Base-by-base conservation (phyloP, 2,329 filamentous ascomycete genomes). In the Phialophora verrucosa region DNA sequence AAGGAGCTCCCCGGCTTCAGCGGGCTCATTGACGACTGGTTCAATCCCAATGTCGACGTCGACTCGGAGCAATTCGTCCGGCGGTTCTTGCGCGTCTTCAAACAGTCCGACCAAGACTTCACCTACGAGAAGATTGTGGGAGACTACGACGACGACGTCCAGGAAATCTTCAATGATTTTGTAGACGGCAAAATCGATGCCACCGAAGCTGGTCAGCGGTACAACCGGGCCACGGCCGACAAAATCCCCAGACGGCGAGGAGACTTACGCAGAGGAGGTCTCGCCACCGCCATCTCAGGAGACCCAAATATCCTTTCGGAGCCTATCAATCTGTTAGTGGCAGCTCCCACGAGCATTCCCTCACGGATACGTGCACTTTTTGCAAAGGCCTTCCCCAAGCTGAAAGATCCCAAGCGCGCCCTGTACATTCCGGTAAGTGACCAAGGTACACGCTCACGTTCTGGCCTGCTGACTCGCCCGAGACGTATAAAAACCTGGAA, bases 181-280 rank as follows among this genome's bases (percentile, higher is more conserved):
- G 65, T 68, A 31, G 68, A 70, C 50, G 65, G 65, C 38, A 67
- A 62, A 35, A 64, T 70, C 63, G 55, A 68, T n/a, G 68, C 68
- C n/a, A 25, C 64, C 10, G 65, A 67, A 51, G 68, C 68, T 8
- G 65, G 65, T 14, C 44, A 66, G 29, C 57, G 57, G 50, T 70
- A 70, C 42, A 59, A 29, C 17, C 68, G 60, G 1, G 65, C 59
- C 44, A 59, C 57, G 1, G 47, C 63, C 1, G 35, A 53, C 8
- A 65, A 64, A 35, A n/a, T 62, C 14, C 65, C 65, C 11, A 64
- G 59, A 20, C 29, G 50, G 8, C 42, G 50, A 35, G 60, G 65
- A 17, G 49, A 64, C 56, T 23, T 70, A 47, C 68, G 54, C 23
- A 64, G 61, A 23, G 56, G 56, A 7, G 65, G 62, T 49, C 62